A percentile compares a stretch with the other conserved stretches of the same genome.
Conservation (phyloP, 2,329 filamentous ascomycete genomes). For the Ceratocystiopsis sp. region DNA sequence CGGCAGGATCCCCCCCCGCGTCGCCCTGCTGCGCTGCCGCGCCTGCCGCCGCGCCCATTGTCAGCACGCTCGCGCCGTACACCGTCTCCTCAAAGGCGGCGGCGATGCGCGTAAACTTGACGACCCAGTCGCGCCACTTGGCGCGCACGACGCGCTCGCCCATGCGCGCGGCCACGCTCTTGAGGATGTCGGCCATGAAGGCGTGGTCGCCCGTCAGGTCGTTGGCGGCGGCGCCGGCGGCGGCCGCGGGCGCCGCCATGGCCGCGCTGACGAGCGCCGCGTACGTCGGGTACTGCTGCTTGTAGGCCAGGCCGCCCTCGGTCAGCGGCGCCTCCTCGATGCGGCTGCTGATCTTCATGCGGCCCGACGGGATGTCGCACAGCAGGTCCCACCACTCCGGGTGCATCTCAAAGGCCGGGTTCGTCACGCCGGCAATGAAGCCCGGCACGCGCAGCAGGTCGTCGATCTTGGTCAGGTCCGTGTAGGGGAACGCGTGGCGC, state of each 20-base stretch:
- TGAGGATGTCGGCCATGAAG: conserved; percentile 76
- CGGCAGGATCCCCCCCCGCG: no score
- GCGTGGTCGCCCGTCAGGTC: conserved; percentile 74
- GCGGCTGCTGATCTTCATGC: conserved; percentile 83
- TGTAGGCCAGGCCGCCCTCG: conserved; percentile 75
- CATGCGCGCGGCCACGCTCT: conserved; percentile 69
- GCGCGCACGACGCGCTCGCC: conserved; percentile 80
- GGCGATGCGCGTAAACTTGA: conserved; percentile 80
- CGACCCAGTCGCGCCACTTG: conserved; percentile 90
- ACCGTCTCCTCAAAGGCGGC: conserved; percentile 92
- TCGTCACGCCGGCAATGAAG: conserved; percentile 95
- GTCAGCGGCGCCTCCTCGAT: conserved; percentile 69
- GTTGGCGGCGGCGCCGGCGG: conserved; percentile 20
- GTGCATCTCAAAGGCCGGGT: conserved; percentile 87
- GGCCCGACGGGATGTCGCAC: conserved; percentile 79
- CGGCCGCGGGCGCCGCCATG: conserved; percentile 13
- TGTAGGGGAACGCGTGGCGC: conserved; percentile 92
- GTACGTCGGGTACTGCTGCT: conserved; percentile 53
- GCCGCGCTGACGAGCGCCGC: conserved; percentile 26
- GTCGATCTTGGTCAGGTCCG: conserved; percentile 93
- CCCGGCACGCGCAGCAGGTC: conserved; percentile 90
- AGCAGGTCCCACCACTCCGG: conserved; percentile 97
- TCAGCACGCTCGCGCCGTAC: conserved; percentile 79
- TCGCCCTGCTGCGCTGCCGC: background rate
- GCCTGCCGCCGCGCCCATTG: conserved; percentile 45